Evolutionary conservation across 805 yeast species (phyloP).

Genomic region (Metschnikowia aberdeeniae): DNA sequence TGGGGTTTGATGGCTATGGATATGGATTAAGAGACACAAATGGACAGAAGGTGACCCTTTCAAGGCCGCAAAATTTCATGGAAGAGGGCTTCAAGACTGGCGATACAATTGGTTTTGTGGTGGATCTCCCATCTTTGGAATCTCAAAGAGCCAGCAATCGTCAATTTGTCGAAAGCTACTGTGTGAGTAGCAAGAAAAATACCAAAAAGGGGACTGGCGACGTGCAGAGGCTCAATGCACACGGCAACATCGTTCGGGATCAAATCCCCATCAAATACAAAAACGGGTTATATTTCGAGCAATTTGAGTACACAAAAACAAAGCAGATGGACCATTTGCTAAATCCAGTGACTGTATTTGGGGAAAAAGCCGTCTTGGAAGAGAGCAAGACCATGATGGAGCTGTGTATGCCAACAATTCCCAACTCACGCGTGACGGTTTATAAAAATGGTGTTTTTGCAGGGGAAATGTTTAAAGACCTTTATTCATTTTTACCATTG

Average conservation of each 20-base stretch:
- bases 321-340: conserved; percentile 69
- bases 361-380: conserved; percentile 61
- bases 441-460: conserved; percentile 71
- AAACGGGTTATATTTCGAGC: conserved; percentile 75
- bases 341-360: conserved; percentile 67
- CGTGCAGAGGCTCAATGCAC: conserved; percentile 13
- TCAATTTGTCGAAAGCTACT: conserved; percentile 17
- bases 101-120: conserved; percentile 76
- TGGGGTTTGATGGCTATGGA: conserved; percentile 92
- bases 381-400: conserved; percentile 26
- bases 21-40: conserved; percentile 81
- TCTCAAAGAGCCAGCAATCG: conserved; percentile 42
- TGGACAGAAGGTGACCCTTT: conserved; percentile 72
- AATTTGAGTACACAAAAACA: conserved; percentile 70
- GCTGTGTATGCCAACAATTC: conserved; percentile 42
- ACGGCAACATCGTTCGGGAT: conserved; percentile 60
- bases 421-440: conserved; percentile 59
- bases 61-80: conserved; percentile 60
- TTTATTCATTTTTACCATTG: conserved; percentile 79
- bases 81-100: conserved; percentile 60
- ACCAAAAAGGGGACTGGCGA: conserved; percentile 4
- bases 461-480: conserved; percentile 63
- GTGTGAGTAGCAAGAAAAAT: conserved; percentile 3
- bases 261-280: conserved; percentile 84
- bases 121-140: conserved; percentile 58